Evolutionary conservation across 352 stramenopile genomes (phyloP).

Genomic region (Phytopythium cucurbitacearum): DNA sequence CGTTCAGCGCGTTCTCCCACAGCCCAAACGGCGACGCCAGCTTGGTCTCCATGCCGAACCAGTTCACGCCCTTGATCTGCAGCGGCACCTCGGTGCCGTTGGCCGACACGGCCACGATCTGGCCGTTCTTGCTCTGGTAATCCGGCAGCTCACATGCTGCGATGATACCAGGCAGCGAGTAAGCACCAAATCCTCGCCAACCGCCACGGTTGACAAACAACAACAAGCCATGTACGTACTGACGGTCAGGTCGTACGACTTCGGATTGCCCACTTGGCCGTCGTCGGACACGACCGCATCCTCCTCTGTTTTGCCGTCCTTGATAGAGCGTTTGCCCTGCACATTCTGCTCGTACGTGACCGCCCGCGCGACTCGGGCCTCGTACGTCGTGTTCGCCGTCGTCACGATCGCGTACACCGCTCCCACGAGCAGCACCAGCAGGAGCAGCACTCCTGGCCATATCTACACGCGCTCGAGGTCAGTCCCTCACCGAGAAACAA

Average conservation of each 20-base stretch:
- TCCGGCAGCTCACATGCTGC: conserved; percentile 57
- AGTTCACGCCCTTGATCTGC: conserved; percentile 68
- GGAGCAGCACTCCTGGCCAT: conserved; percentile 55
- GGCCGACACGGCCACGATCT: conserved; percentile 44
- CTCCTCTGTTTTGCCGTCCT: conserved; percentile 33
- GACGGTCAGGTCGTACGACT: conserved; percentile 38
- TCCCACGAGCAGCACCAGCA: conserved; percentile 32
- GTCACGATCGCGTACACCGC: conserved; percentile 28
- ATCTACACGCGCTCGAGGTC: conserved; percentile 23
- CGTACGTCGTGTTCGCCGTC: conserved; percentile 24
- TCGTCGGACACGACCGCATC: conserved; percentile 42
- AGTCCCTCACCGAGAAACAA: conserved; percentile 4
- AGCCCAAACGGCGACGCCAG: conserved; percentile 66
- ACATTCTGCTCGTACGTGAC: conserved; percentile 32
- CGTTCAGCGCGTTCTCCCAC: conserved; percentile 73
- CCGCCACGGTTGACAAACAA: neutral
- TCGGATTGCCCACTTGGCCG: conserved; percentile 58
- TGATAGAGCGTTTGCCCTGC: conserved; percentile 33
- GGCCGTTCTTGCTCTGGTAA: conserved; percentile 74
- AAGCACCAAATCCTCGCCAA: conserved; percentile 1
- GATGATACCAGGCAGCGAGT: neutral
- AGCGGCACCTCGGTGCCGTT: conserved; percentile 45
- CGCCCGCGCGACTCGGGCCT: conserved; percentile 14
- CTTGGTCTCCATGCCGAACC: conserved; percentile 58
- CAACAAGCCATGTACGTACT: conserved; percentile 3